These are phyloP conservation scores for Astrothelium macrocarpum DNA, from an alignment of 495 filamentous ascomycete species.

Conservation along the genomic window DNA sequence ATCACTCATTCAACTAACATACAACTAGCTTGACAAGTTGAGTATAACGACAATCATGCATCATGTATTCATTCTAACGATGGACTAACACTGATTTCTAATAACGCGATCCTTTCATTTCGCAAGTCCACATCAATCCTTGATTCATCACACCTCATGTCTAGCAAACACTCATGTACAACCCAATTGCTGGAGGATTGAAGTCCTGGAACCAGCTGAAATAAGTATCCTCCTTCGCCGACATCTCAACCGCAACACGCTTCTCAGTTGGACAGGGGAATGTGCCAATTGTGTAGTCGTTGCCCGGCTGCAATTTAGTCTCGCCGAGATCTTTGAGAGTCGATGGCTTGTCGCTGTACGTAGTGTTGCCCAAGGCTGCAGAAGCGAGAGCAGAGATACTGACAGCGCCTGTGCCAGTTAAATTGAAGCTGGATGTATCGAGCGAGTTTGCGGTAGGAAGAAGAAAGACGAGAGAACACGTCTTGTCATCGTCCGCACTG, in stretches of 20 bases:
- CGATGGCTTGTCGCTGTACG: constrained; percentile 41
- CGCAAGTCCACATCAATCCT: not conserved
- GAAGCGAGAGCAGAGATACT: constrained; percentile 41
- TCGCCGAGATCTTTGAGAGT: constrained; percentile 39
- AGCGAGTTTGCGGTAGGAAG: constrained; percentile 21
- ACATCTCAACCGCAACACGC: constrained; percentile 43
- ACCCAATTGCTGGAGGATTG: constrained; percentile 51
- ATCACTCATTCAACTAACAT: no score
- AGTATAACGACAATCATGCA: no score
- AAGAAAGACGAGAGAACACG: constrained; percentile 28
- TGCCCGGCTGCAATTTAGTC: constrained; percentile 44
- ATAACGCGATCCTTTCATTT: no score
- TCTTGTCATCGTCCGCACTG: constrained; percentile 19
- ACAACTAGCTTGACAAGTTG: no score
- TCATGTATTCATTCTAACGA: no score
- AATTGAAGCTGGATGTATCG: constrained; percentile 17
- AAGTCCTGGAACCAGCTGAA: constrained; percentile 39
- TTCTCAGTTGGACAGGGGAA: constrained; percentile 49
- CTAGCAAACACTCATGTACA: constrained; percentile 53
- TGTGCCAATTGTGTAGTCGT: constrained; percentile 45
- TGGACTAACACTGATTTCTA: no score
- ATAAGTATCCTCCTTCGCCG: not conserved
- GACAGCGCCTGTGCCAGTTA: constrained; percentile 31
- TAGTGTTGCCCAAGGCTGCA: constrained; percentile 37
- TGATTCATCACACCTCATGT: not conserved